Evolutionary conservation across 257 asterid genomes (phyloP).

Genomic region (Mentha longifolia): DNA sequence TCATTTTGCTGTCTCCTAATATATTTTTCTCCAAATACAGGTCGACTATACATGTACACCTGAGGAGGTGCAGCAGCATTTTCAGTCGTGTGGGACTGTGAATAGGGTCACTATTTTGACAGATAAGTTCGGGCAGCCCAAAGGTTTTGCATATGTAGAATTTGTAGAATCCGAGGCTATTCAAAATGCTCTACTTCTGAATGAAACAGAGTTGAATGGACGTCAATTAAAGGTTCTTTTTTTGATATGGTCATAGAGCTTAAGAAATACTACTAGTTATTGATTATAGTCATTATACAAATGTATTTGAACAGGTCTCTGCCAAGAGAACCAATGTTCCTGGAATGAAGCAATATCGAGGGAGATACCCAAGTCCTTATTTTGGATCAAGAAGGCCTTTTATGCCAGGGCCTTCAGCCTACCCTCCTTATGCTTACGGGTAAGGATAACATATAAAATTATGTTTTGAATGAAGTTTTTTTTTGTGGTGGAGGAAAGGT

Average conservation of each 20-base stretch:
- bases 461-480: not conserved
- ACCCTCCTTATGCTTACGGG: constrained; percentile 59
- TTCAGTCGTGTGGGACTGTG: constrained; percentile 59
- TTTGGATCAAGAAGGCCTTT: constrained; percentile 53
- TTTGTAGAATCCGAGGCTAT: constrained; percentile 57
- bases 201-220: constrained; percentile 56
- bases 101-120: constrained; percentile 59
- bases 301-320: constrained; percentile 47
- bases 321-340: constrained; percentile 67
- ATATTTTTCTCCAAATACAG: constrained; percentile 33
- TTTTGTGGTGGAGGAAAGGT: not conserved
- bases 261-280: not conserved
- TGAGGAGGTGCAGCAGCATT: constrained; percentile 64
- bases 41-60: constrained; percentile 64
- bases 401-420: constrained; percentile 53
- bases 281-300: constrained; percentile 3
- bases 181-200: constrained; percentile 53
- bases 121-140: constrained; percentile 54
- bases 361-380: constrained; percentile 59
- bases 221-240: constrained; percentile 53
- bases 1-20: too few species aligned
- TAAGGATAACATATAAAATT: constrained; percentile 23
- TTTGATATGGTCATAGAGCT: constrained; percentile 18
- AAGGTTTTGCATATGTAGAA: constrained; percentile 60
- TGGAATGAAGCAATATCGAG: constrained; percentile 63